Base-by-base conservation (phyloP, 176 grass and related monocot genomes). In the Typha latifolia region DNA sequence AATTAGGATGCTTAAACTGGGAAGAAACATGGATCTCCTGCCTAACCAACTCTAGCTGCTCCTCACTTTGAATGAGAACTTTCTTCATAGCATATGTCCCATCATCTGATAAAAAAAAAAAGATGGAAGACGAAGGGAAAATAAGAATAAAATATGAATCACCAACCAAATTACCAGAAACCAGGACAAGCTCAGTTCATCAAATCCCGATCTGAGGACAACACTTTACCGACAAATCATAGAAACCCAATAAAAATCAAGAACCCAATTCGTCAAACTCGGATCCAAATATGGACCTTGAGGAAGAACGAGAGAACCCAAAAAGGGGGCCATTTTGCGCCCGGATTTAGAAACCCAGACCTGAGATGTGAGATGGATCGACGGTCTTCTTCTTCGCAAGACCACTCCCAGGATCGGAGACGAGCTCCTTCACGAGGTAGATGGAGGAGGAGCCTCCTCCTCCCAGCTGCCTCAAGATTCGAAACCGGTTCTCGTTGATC, bases 41-140 rank as follows among this genome's bases (percentile, higher is more conserved):
- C 47, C 68, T 67, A 71, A 95, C 91, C 68, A 90, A 76, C 62
- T 90, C 84, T 32, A 96, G 59, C 59, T 96, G 91, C 63, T 87
- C 74, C 32, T 87, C 69, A 13, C 69, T 87, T 69, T 87, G 91
- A 59, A 96, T 96, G 62, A 85, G 74, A 50, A 90, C 87, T 80
- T 90, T 96, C 76, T 96, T 96, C 72, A 96, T 69, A 50, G 86
- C 91, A 80, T 96, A 96, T 63, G 75, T 90, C 47, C 86, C 91
- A 66, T 88, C 84, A 71, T 63, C 91, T 96, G 77, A 76, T 37
- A 56, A 75, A 77, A 2, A 56, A 75, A 77, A 2, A 49, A 74
- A 67, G 62, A 80, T 48, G 21, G 74, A 24, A 24, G 48, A 66
- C 4, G 27, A 62, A 24, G 69, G 84, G 20, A 78, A 76, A 53